Percentiles rank a stretch among this genome's conserved stretches.
Conservation (phyloP, 805 yeast species). For the Metschnikowia anglica region DNA sequence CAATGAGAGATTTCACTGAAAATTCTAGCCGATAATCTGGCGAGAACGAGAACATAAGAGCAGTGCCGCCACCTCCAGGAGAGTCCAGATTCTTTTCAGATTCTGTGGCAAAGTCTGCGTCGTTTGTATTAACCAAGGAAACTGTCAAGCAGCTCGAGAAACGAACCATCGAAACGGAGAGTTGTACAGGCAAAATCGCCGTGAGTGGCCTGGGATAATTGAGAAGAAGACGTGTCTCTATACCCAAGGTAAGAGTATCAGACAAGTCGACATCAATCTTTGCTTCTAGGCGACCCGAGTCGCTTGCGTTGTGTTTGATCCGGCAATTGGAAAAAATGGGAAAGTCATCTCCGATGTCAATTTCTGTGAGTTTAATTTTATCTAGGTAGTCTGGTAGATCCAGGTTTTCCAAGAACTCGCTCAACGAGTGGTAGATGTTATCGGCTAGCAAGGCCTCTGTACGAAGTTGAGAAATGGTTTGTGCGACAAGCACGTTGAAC, state of each 20-base stretch:
- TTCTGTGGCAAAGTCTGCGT: slow-evolving; percentile 10
- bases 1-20: slow-evolving; percentile 83
- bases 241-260: slow-evolving; percentile 82
- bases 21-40: slow-evolving; percentile 91
- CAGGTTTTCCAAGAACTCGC: slow-evolving; percentile 60
- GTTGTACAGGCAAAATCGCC: slow-evolving; percentile 81
- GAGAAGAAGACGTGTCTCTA: slow-evolving; percentile 73
- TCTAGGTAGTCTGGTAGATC: slow-evolving; percentile 80
- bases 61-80: slow-evolving; percentile 48
- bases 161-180: slow-evolving; percentile 84
- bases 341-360: slow-evolving; percentile 91
- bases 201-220: slow-evolving; percentile 82
- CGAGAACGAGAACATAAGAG: slow-evolving; percentile 82
- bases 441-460: slow-evolving; percentile 85
- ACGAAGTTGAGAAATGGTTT: slow-evolving; percentile 80
- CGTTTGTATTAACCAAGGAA: slow-evolving; percentile 52
- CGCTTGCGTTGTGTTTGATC: slow-evolving; percentile 58
- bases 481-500: slow-evolving; percentile 94
- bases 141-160: slow-evolving; percentile 89
- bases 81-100: not conserved
- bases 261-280: slow-evolving; percentile 87
- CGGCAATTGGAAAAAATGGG: slow-evolving; percentile 95
- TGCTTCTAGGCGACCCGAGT: slow-evolving; percentile 65
- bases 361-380: slow-evolving; percentile 74
- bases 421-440: slow-evolving; percentile 77